phyloP scores from a whole-genome alignment of 257 asterid genomes.

The Ilex aquifolium region DNA sequence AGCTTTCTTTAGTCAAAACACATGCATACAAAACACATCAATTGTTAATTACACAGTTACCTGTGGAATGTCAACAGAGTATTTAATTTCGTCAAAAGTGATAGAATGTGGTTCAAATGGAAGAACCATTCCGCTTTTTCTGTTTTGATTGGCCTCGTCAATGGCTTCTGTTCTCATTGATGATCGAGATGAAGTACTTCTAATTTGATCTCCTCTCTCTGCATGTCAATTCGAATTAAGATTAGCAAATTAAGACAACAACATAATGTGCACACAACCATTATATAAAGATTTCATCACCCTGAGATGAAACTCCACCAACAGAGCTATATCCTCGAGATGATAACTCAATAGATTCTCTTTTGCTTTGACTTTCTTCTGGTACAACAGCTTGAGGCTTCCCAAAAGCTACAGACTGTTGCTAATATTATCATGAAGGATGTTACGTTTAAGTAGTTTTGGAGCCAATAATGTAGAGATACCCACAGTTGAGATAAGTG shows the following conservation, averaged over 20 bases:
- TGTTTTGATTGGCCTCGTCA: constrained; percentile 20
- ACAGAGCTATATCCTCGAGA: neutral
- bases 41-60: constrained; percentile 24
- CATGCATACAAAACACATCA: neutral
- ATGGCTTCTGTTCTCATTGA: constrained; percentile 23
- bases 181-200: constrained; percentile 18
- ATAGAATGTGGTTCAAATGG: constrained; percentile 88
- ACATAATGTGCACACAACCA: no score
- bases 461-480: constrained; percentile 1
- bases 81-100: constrained; percentile 58
- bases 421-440: neutral
- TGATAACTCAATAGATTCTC: neutral
- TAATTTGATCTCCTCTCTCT: constrained; percentile 4
- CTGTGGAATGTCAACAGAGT: constrained; percentile 87
- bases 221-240: neutral
- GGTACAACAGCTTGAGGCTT: constrained; percentile 51
- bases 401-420: constrained; percentile 38
- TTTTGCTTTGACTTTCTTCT: constrained; percentile 18
- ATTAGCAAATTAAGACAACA: no score
- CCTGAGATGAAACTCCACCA: neutral
- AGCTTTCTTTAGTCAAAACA: no score
- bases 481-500: constrained; percentile 43
- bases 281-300: neutral
- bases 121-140: constrained; percentile 70
- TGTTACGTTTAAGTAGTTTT: neutral